Percentiles rank a stretch among this genome's conserved stretches.
Conservation (phyloP, 257 asterid genomes). For the Solanum ossicruentum region DNA sequence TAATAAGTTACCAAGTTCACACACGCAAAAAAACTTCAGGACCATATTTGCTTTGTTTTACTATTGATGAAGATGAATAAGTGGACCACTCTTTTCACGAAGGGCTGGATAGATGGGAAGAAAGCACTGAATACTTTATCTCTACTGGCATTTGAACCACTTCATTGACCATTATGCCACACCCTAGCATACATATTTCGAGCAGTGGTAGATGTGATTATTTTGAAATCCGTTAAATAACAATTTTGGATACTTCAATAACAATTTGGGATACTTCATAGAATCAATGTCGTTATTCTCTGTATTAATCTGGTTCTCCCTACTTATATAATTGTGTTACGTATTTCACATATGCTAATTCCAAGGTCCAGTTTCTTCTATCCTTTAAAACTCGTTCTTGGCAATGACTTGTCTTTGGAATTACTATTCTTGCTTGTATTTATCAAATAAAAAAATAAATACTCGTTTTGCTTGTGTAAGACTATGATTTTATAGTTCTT, state of each 20-base stretch:
- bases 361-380: background rate
- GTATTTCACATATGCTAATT: background rate
- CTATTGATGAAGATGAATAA: background rate
- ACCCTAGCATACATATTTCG: background rate
- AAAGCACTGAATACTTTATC: background rate
- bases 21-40: no score
- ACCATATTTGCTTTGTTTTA: background rate
- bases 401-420: background rate
- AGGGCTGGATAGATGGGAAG: background rate
- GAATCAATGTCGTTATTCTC: background rate
- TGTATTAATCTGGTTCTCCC: background rate
- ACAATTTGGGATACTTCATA: background rate
- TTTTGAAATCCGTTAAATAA: background rate
- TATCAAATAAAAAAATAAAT: no score
- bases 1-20: background rate
- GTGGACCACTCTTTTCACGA: background rate
- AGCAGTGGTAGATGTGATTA: background rate
- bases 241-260: background rate
- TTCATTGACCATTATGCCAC: background rate
- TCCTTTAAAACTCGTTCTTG: background rate
- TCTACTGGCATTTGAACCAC: background rate
- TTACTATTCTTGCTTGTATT: background rate
- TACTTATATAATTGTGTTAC: background rate
- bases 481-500: background rate
- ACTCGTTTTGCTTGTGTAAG: background rate